phyloP scores from a whole-genome alignment of 345 rosid species.

The Aegle marmelos region DNA sequence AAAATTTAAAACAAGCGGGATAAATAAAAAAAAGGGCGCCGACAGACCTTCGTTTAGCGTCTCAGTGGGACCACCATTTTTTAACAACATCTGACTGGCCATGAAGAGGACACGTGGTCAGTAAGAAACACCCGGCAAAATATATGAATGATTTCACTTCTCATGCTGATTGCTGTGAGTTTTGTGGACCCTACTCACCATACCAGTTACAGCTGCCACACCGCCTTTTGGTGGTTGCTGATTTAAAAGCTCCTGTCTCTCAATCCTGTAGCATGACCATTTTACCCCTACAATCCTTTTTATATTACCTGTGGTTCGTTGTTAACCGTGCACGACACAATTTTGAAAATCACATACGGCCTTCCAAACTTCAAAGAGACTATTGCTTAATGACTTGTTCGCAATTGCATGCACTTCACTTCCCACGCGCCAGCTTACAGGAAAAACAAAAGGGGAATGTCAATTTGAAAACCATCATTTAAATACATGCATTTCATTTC shows the following conservation, averaged over 20 bases:
- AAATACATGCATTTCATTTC: too few species aligned
- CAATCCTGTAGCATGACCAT: conserved; percentile 3
- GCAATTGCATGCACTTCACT: background rate
- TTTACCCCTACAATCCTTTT: background rate
- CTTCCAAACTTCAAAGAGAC: background rate
- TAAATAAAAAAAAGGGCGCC: background rate
- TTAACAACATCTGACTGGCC: background rate
- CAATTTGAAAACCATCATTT: too few species aligned
- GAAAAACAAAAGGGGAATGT: too few species aligned
- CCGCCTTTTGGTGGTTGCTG: conserved; percentile 13
- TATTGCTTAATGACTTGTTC: background rate
- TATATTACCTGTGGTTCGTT: background rate
- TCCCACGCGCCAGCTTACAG: background rate
- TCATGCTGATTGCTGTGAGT: background rate
- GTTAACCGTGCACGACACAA: background rate
- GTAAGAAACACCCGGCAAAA: background rate
- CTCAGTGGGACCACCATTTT: background rate
- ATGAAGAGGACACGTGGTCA: conserved; percentile 6
- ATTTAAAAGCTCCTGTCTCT: conserved; percentile 5
- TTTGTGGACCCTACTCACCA: background rate
- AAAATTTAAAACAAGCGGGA: background rate
- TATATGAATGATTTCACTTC: background rate
- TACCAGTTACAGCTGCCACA: conserved; percentile 7
- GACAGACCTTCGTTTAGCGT: conserved; percentile 6
- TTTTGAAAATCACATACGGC: background rate